Base-by-base conservation (phyloP, 2,329 filamentous ascomycete genomes). In the Hirsutella rhossiliensis region DNA sequence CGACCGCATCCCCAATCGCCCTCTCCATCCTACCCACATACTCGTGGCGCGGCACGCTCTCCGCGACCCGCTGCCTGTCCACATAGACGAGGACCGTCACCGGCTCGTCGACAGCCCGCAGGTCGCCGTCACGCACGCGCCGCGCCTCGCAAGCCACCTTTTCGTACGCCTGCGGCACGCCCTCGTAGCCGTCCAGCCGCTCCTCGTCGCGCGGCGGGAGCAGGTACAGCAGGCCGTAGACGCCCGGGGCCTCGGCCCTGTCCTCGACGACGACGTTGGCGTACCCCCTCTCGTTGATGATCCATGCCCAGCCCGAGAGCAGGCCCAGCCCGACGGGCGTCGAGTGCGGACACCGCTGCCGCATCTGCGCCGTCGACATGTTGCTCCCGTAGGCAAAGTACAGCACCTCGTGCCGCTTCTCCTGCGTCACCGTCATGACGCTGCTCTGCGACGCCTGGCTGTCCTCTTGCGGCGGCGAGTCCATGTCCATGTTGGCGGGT, bases 361-460 rank as follows among this genome's bases (percentile, higher is more conserved):
- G 52, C 82, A 87, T 86, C 60, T 85, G 81, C 27, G 68, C 61
- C 1, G 71, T 70, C 58, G 78, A 83, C 46, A 86, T 71, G 59
- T 86, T 86, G 57, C 74, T 80, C 49, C 82, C 82, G 61, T 82
- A 86, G 53, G 75, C 82, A 56, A 86, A 84, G 66, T 84, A 84
- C 50, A 78, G 59, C 42, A 64, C 52, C 48, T 65, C 62, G 41
- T 56, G 56, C 12, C 56, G 52, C 43, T 58, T 54, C 32, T 63
- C 59, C 29, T 59, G 58, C 45, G 65, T 18, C 17, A 62, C 36
- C 20, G 62, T 64, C 52, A 60, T 56, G 47, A 50, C 49, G 50
- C 59, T 62, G 50, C 58, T 60, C 48, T 64, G 62, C 19, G 61
- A 63, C 44, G 48, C 51, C 34, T 37, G 34, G n/a, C 34, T 37